Base-by-base conservation (phyloP, 108 stramenopile genomes). In the Cyclotella choctawhatcheeana region DNA sequence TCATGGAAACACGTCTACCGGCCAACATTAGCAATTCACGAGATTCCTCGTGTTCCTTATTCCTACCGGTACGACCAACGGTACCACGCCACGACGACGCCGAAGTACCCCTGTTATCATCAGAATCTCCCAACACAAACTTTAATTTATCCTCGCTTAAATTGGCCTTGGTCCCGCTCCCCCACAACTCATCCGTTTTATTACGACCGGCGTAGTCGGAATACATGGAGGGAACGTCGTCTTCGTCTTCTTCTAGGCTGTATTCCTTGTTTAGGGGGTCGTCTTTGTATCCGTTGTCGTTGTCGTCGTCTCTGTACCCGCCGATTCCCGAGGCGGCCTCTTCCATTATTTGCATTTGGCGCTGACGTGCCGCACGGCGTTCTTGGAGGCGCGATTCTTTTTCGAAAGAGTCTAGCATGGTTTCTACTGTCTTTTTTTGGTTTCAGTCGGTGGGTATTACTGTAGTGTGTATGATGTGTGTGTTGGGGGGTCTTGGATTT, bases 251-350 rank as follows among this genome's bases (percentile, higher is more conserved):
- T 27, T 29, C 47, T 0, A 32, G 8, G 16, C 16, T 30, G 26
- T 50, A 22, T 3, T 31, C 3, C 13, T 0, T 21, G 3, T 18
- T 25, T 1, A 25, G 30, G 20, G 44, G 56, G 58, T 58, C 44
- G 69, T 58, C 58, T 17, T 68, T 34, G 44, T 58, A 44, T 29
- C 58, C 58, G 45, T 58, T 54, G 26, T 45, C 54, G 31, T 70
- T 53, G 35, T 69, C 60, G 56, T 69, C 59, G 43, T 34, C 34
- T 3, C n/a, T 55, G 61, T 44, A n/a, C n/a, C n/a, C n/a, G n/a
- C n/a, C n/a, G n/a, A n/a, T n/a, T n/a, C 78, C 78, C 18, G 71
- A 60, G 22, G 78, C 71, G n/a, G 78, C 78, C 59, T 79, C 78
- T 48, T 79, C 78, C 78, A 79, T 79, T 20, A 79, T 47, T 2